These are phyloP conservation scores for Penstemon barbatus DNA, from an alignment of 257 asterid genomes.

Conservation along the genomic window DNA sequence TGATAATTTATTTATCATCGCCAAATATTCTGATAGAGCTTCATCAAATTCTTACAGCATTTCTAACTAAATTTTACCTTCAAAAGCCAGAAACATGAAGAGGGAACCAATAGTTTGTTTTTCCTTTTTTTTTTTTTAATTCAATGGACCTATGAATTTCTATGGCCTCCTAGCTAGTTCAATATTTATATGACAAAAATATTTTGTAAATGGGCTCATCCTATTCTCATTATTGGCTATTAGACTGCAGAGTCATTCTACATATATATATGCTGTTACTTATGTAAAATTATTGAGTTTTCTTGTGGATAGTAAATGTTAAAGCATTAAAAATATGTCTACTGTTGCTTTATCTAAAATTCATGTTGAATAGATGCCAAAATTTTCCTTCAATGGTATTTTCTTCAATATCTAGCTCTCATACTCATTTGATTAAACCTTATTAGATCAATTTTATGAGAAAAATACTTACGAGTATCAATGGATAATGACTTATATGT, in stretches of 20 bases:
- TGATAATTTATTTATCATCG: too few relatives aligned
- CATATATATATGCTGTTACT: conserved; percentile 1
- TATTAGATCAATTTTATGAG: conserved; percentile 16
- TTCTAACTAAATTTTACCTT: too few relatives aligned
- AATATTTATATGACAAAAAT: neutral
- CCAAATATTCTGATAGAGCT: too few relatives aligned
- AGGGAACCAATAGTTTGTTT: neutral
- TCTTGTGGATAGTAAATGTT: neutral
- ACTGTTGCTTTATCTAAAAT: conserved; percentile 14
- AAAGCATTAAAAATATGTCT: neutral
- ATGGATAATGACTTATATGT: conserved; percentile 54
- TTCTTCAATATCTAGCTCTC: conserved; percentile 8
- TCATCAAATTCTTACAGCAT: too few relatives aligned
- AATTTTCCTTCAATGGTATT: neutral
- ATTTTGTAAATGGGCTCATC: neutral
- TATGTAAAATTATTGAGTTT: neutral
- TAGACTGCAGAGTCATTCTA: neutral
- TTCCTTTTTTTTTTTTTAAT: neutral
- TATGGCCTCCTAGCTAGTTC: neutral
- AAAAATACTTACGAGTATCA: conserved; percentile 27
- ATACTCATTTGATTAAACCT: conserved; percentile 5
- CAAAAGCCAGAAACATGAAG: neutral
- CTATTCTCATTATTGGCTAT: neutral
- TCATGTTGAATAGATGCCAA: neutral
- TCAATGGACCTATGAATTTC: neutral